A percentile compares a stretch with the other conserved stretches of the same genome.
phyloP scores from a whole-genome alignment of 2,329 filamentous ascomycete genomes.

The Fusarium sp. region DNA sequence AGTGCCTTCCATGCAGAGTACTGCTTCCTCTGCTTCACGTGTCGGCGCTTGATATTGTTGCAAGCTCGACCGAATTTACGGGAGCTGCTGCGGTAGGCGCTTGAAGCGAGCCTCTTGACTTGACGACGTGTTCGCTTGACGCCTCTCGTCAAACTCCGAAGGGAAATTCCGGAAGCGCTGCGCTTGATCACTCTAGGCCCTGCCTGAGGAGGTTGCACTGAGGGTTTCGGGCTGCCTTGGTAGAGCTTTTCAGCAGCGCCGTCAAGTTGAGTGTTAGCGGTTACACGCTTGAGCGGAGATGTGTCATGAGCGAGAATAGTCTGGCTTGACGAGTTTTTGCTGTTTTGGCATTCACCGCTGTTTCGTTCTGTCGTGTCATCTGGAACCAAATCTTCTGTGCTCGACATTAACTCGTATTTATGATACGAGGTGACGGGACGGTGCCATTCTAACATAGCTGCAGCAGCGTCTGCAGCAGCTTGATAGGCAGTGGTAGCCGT shows the following conservation, averaged over 20 bases:
- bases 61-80: constrained; percentile 43
- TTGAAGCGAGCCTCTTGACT: constrained; percentile 45
- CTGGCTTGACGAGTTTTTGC: neutral
- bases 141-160: constrained; percentile 27
- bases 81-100: constrained; percentile 42
- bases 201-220: constrained; percentile 8
- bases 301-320: neutral
- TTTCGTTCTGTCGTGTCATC: constrained; percentile 18
- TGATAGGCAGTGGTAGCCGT: constrained; percentile 6
- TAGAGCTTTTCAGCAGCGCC: constrained; percentile 33
- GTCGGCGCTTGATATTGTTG: constrained; percentile 44
- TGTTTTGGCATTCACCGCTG: neutral
- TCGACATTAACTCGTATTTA: constrained; percentile 44
- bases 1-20: constrained; percentile 47
- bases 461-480: constrained; percentile 39
- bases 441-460: constrained; percentile 43
- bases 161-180: constrained; percentile 30
- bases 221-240: constrained; percentile 29
- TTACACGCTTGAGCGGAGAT: constrained; percentile 1
- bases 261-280: constrained; percentile 40
- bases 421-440: constrained; percentile 37
- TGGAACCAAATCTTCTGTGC: constrained; percentile 40
- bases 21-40: constrained; percentile 40
- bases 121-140: constrained; percentile 38
- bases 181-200: constrained; percentile 29